Conservation (phyloP, 2,329 filamentous ascomycete species). For the Aotearoamyces nothofagi region DNA sequence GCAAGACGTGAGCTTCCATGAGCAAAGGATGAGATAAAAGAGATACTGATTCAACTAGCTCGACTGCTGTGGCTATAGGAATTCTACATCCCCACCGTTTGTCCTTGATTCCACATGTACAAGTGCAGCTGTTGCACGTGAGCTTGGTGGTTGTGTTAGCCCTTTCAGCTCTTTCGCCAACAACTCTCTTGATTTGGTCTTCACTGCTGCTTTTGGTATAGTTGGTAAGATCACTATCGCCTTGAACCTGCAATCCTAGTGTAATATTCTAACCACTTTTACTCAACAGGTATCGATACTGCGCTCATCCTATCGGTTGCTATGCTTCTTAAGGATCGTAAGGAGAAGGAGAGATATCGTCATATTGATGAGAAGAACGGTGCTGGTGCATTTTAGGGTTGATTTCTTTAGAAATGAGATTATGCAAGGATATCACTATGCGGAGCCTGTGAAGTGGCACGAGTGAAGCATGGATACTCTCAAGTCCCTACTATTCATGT, state of each 20-base stretch:
- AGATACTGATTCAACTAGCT: constrained; percentile 35
- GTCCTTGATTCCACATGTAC: constrained; percentile 52
- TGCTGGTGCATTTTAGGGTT: constrained; percentile 34
- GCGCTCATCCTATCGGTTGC: constrained; percentile 55
- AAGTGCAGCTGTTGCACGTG: constrained; percentile 53
- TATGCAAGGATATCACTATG: no score
- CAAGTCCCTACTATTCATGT: no score
- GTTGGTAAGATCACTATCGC: constrained; percentile 35
- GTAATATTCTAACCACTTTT: constrained; percentile 1
- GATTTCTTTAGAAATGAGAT: no score
- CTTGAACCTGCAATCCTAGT: neutral
- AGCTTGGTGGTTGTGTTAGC: constrained; percentile 53
- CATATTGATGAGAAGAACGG: constrained; percentile 70
- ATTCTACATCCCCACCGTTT: constrained; percentile 58
- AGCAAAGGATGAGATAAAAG: constrained; percentile 5
- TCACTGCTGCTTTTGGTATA: constrained; percentile 67
- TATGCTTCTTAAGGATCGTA: constrained; percentile 67
- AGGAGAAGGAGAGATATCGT: constrained; percentile 64
- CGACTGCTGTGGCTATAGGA: constrained; percentile 66
- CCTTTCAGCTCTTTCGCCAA: constrained; percentile 57
- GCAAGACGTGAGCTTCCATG: constrained; percentile 38
- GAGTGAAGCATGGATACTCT: no score
- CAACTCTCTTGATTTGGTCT: constrained; percentile 57
- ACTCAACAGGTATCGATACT: constrained; percentile 39
- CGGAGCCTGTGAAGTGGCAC: no score